These are phyloP conservation scores for Lecanicillium sp. DNA, from an alignment of 2,329 filamentous ascomycete species.

Conservation along the genomic window DNA sequence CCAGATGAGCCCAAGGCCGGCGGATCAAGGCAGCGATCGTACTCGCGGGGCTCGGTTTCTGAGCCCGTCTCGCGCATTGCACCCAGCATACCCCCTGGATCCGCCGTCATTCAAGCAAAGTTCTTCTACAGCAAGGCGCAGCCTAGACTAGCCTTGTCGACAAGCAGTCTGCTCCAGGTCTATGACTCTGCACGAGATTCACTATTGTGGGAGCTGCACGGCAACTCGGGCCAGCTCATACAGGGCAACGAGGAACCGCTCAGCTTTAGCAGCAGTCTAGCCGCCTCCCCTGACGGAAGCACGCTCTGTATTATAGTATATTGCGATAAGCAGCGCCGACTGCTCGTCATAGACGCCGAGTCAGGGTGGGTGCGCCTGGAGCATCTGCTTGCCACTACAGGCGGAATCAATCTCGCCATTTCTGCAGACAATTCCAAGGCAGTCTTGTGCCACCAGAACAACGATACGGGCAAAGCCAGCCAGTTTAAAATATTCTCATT, in stretches of 20 bases:
- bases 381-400: slow-evolving; percentile 1
- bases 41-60: background rate
- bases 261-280: slow-evolving; percentile 4
- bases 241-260: slow-evolving; percentile 7
- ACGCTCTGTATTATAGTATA: slow-evolving; percentile 4
- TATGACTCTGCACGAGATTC: slow-evolving; percentile 5
- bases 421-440: slow-evolving; percentile 7
- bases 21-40: too few species aligned
- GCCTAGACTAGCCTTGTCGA: slow-evolving; percentile 4
- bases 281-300: slow-evolving; percentile 7
- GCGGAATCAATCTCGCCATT: slow-evolving; percentile 5
- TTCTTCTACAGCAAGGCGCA: slow-evolving; percentile 3
- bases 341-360: slow-evolving; percentile 4
- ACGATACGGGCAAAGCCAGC: background rate
- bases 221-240: slow-evolving; percentile 8
- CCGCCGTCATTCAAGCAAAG: slow-evolving; percentile 1
- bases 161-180: slow-evolving; percentile 3
- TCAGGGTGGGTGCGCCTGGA: slow-evolving; percentile 7
- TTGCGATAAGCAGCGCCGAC: slow-evolving; percentile 2
- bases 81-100: slow-evolving; percentile 5
- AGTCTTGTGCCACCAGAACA: slow-evolving; percentile 1
- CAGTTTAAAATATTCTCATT: background rate
- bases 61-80: slow-evolving; percentile 2
- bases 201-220: slow-evolving; percentile 8
- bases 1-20: too few species aligned